Evolutionary conservation across 176 grass and related monocot species (phyloP).

Genomic region (Pharus latifolius): DNA sequence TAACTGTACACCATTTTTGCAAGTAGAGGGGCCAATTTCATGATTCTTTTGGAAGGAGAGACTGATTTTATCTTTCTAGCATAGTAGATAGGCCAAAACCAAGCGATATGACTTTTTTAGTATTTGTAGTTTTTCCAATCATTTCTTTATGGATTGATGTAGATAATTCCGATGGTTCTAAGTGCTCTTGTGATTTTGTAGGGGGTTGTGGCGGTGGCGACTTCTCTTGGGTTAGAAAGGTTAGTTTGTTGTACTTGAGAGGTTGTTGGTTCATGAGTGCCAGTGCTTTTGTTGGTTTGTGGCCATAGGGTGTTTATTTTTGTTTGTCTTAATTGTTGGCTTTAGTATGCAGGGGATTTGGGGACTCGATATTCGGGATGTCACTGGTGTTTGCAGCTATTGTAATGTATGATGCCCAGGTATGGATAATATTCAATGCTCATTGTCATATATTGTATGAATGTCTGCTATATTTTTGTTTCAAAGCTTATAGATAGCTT

Average conservation of each 20-base stretch:
- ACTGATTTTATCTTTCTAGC: too few species aligned
- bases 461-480: too few species aligned
- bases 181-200: conserved; percentile 1
- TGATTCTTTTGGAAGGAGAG: too few species aligned
- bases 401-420: conserved; percentile 95
- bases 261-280: not conserved
- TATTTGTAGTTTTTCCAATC: not conserved
- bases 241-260: conserved; percentile 28
- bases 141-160: not conserved
- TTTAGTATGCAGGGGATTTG: conserved; percentile 76
- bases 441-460: too few species aligned
- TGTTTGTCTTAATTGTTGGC: conserved; percentile 17
- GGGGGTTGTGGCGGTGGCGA: conserved; percentile 63
- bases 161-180: not conserved
- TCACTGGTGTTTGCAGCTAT: conserved; percentile 71
- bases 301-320: not conserved
- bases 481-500: too few species aligned
- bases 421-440: conserved; percentile 10
- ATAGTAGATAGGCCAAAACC: too few species aligned
- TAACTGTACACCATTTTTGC: too few species aligned
- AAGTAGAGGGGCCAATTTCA: too few species aligned
- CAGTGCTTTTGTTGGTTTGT: not conserved
- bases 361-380: conserved; percentile 90
- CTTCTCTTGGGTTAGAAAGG: conserved; percentile 80
- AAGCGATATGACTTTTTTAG: too few species aligned